Evolutionary conservation across 1,284 basidiomycete genomes (phyloP), one percentile per base, ranked within the genome.

Genomic region (Taiwanofungus camphoratus): DNA sequence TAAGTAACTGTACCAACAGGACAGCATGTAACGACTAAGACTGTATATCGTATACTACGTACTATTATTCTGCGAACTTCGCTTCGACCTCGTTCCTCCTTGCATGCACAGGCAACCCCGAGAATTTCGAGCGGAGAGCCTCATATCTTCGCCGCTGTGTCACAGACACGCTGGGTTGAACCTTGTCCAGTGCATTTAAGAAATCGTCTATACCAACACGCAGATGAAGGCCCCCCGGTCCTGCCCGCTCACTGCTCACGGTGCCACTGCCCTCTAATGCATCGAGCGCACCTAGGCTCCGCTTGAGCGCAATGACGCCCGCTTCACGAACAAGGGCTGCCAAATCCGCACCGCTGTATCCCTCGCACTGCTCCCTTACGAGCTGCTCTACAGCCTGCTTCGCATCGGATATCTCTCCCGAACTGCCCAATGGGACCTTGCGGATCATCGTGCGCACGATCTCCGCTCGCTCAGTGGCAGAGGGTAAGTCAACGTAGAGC

Each of bases 401-500:
- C 3, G 64, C 64, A 23, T 48, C 46, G 1, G 53, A 55, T 4
- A 49, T 52, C 45, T 54, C 62, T 0, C 59, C 60, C 4, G 53
- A 52, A 23, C 59, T 57, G 2, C 20, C 43, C 23, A 96, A 64
- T 0, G 92, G 94, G 0, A 94, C 82, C 49, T 77, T 77, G 39
- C 80, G 74, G 11, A 80, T 76, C 54, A 87, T 52, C 15, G 92
- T 92, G 37, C 79, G 73, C 39, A 90, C 69, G 50, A 99, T 95
- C 62, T 98, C 94, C 5, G 77, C 76, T 9, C 95, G 79, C 65
- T 97, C 95, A 11, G 70, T 61, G 0, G 83, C 53, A 0, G 73
- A 70, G 1, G 95, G 95, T 1, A 98, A 71, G 62, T 98, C 95
- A 53, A 99, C 94, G 59, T 97, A 99, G 21, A 99, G 76, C 5